Conservation (phyloP, 2,329 filamentous ascomycete species). For the Blastomyces emzantsi region DNA sequence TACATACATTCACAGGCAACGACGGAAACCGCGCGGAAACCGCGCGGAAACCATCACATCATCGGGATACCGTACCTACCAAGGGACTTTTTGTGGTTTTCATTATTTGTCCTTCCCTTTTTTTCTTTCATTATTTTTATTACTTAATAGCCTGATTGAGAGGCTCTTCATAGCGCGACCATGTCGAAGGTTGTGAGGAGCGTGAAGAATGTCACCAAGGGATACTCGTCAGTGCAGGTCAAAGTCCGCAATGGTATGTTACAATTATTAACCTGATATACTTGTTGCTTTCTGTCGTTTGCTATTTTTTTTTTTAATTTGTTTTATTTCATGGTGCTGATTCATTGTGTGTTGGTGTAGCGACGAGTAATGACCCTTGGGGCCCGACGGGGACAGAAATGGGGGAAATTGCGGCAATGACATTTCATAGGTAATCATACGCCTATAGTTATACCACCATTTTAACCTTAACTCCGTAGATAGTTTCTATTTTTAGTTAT, state of each 20-base stretch:
- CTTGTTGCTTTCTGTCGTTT: neutral
- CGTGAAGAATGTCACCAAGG: slow-evolving; percentile 99
- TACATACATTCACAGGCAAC: neutral
- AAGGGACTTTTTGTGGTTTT: neutral
- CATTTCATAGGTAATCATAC: slow-evolving; percentile 78
- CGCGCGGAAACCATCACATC: neutral
- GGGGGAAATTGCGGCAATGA: slow-evolving; percentile 96
- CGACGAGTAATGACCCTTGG: slow-evolving; percentile 98
- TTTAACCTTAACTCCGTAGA: neutral
- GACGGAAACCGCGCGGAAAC: neutral
- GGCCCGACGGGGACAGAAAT: slow-evolving; percentile 96
- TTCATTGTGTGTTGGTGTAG: slow-evolving; percentile 41
- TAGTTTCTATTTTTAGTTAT: neutral
- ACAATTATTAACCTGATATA: neutral
- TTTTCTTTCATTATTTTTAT: neutral
- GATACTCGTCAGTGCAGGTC: slow-evolving; percentile 91
- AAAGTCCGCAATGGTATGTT: slow-evolving; percentile 91
- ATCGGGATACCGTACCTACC: neutral
- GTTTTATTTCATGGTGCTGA: neutral
- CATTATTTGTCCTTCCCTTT: neutral
- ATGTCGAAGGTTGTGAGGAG: slow-evolving; percentile 98
- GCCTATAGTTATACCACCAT: neutral
- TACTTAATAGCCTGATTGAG: neutral
- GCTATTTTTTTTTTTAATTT: neutral
- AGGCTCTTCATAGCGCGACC: slow-evolving; percentile 4